phyloP scores from a whole-genome alignment of 257 asterid species.

The Avicennia marina region DNA sequence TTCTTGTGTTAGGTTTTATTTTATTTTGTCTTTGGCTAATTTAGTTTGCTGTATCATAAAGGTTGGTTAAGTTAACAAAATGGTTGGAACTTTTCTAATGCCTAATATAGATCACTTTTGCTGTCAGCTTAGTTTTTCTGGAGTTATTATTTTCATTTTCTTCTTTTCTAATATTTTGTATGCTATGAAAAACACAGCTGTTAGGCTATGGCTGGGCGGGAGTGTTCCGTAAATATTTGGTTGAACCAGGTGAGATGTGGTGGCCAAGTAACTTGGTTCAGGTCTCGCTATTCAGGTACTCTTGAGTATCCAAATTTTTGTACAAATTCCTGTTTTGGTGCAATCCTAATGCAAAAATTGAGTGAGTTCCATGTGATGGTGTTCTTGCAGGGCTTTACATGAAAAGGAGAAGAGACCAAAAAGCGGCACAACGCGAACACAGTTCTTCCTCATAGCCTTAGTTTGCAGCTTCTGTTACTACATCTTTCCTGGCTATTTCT shows the following conservation, averaged over 20 bases:
- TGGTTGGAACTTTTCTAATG: too few relatives aligned
- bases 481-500: slow-evolving; percentile 35
- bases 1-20: too few relatives aligned
- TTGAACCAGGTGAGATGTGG: slow-evolving; percentile 66
- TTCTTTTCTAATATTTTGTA: too few relatives aligned
- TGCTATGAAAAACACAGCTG: too few relatives aligned
- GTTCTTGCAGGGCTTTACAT: slow-evolving; percentile 40
- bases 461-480: slow-evolving; percentile 32
- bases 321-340: background rate
- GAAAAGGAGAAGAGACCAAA: slow-evolving; percentile 36
- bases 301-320: background rate
- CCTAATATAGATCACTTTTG: too few relatives aligned
- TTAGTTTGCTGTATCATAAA: too few relatives aligned
- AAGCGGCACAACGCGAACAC: slow-evolving; percentile 28
- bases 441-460: slow-evolving; percentile 43
- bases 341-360: background rate
- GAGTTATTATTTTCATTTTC: too few relatives aligned
- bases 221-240: slow-evolving; percentile 38
- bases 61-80: too few relatives aligned
- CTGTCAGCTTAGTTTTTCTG: too few relatives aligned
- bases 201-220: too few relatives aligned
- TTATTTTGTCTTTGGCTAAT: too few relatives aligned
- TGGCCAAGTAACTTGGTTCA: slow-evolving; percentile 51
- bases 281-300: slow-evolving; percentile 55
- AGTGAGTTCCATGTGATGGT: background rate